A percentile compares a stretch with the other conserved stretches of the same genome.
phyloP scores from a whole-genome alignment of 2,329 filamentous ascomycete genomes.

The Intubia oerlemansii region DNA sequence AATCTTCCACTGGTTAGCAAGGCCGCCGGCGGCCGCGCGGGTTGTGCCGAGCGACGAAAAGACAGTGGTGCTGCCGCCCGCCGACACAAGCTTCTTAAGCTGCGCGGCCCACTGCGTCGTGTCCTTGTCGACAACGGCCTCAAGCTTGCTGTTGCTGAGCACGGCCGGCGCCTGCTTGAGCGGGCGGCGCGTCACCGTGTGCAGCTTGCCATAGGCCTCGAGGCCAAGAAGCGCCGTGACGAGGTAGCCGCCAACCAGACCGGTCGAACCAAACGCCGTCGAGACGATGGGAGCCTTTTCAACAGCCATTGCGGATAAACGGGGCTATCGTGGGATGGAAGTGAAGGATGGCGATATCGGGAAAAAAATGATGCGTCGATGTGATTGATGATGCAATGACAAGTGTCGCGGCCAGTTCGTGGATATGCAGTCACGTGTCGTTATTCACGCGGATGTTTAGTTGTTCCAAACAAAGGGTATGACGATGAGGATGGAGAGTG shows the following conservation, averaged over 20 bases:
- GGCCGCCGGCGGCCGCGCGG: slow-evolving; percentile 46
- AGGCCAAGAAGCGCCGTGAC: slow-evolving; percentile 40
- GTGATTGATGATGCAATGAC: too few relatives aligned
- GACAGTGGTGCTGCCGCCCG: slow-evolving; percentile 41
- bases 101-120: slow-evolving; percentile 43
- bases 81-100: slow-evolving; percentile 24
- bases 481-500: too few relatives aligned
- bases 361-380: too few relatives aligned
- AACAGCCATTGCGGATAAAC: too few relatives aligned
- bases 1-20: slow-evolving; percentile 67
- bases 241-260: slow-evolving; percentile 53
- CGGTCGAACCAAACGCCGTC: slow-evolving; percentile 41
- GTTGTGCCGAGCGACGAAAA: slow-evolving; percentile 71
- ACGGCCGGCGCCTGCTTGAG: slow-evolving; percentile 29
- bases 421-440: too few relatives aligned
- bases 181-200: slow-evolving; percentile 45
- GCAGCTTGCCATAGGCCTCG: slow-evolving; percentile 27
- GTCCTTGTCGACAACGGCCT: slow-evolving; percentile 45
- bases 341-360: too few relatives aligned
- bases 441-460: too few relatives aligned
- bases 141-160: slow-evolving; percentile 41
- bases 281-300: slow-evolving; percentile 3
- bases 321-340: not conserved
- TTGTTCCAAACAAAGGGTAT: too few relatives aligned
- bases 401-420: too few relatives aligned